Evolutionary conservation across 352 stramenopile genomes (phyloP).

Genomic region (Globisporangium radiosum): DNA sequence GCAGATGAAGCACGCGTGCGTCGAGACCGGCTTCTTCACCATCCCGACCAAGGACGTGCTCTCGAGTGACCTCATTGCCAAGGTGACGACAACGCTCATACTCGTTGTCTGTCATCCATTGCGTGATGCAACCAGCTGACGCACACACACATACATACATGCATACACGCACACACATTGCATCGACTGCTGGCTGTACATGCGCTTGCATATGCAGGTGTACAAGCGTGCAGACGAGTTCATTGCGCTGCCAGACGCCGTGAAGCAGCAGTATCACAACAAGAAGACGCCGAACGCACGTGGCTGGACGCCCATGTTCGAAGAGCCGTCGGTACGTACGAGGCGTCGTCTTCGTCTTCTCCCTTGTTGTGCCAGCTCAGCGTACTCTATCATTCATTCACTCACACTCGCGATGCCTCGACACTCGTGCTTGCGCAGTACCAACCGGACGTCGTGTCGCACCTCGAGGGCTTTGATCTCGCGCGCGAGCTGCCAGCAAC

Average conservation of each 20-base stretch:
- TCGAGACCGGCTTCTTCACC: constrained; percentile 72
- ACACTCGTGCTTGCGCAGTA: constrained; percentile 27
- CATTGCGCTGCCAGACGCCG: constrained; percentile 39
- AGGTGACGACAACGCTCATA: constrained; percentile 14
- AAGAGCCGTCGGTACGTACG: constrained; percentile 61
- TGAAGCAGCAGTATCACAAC: constrained; percentile 77
- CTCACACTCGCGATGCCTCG: not conserved
- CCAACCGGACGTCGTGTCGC: constrained; percentile 67
- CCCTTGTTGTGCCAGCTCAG: not conserved
- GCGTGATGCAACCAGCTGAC: not conserved
- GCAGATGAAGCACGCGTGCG: constrained; percentile 50
- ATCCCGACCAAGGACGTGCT: constrained; percentile 61
- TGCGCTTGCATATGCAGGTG: constrained; percentile 14
- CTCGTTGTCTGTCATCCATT: not conserved
- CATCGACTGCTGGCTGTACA: not conserved
- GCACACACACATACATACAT: not conserved
- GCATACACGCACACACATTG: not conserved
- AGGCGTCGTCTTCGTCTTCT: not conserved
- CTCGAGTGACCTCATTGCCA: constrained; percentile 36
- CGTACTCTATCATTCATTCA: not conserved
- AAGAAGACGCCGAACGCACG: constrained; percentile 66
- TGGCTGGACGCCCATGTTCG: constrained; percentile 79
- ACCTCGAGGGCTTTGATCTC: constrained; percentile 73
- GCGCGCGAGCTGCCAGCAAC: constrained; percentile 45
- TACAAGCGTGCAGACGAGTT: constrained; percentile 70